Conservation (phyloP, 2,329 filamentous ascomycete genomes). For the Cladophialophora bantiana region DNA sequence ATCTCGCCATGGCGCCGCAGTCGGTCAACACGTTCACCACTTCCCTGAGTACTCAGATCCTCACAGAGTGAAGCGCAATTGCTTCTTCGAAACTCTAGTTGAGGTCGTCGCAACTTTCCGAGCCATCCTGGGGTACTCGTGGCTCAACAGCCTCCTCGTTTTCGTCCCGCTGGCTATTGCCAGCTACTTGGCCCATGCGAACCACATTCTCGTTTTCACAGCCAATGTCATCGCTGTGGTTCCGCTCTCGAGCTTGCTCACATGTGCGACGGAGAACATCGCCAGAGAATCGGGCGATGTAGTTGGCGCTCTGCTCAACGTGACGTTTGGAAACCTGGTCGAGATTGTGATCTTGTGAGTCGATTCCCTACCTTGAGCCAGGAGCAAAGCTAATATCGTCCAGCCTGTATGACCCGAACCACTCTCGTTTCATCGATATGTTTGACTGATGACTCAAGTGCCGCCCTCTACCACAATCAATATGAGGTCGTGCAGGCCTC, state of each 20-base stretch:
- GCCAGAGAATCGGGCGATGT: slow-evolving; percentile 76
- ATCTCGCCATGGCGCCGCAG: neutral
- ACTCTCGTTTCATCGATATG: neutral
- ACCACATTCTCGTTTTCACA: slow-evolving; percentile 73
- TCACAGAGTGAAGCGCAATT: slow-evolving; percentile 3
- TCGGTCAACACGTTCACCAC: neutral
- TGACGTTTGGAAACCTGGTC: slow-evolving; percentile 70
- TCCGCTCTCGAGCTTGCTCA: slow-evolving; percentile 84
- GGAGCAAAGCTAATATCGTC: neutral
- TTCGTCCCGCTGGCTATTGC: slow-evolving; percentile 55
- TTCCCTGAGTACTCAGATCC: neutral
- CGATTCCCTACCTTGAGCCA: neutral
- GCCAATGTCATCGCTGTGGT: slow-evolving; percentile 94
- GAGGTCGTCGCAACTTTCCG: neutral
- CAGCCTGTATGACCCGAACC: slow-evolving; percentile 7
- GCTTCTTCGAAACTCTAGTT: neutral
- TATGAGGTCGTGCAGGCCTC: slow-evolving; percentile 90
- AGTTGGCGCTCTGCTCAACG: slow-evolving; percentile 85
- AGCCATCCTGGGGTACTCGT: slow-evolving; percentile 58
- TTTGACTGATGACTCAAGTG: slow-evolving; percentile 56
- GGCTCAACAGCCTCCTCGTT: slow-evolving; percentile 53
- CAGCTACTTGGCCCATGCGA: slow-evolving; percentile 68
- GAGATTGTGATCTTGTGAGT: slow-evolving; percentile 31
- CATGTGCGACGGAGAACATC: slow-evolving; percentile 88
- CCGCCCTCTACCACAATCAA: slow-evolving; percentile 76